Base-by-base conservation (phyloP, 2,329 filamentous ascomycete species). In the Magnaporthiopsis rhizophila region DNA sequence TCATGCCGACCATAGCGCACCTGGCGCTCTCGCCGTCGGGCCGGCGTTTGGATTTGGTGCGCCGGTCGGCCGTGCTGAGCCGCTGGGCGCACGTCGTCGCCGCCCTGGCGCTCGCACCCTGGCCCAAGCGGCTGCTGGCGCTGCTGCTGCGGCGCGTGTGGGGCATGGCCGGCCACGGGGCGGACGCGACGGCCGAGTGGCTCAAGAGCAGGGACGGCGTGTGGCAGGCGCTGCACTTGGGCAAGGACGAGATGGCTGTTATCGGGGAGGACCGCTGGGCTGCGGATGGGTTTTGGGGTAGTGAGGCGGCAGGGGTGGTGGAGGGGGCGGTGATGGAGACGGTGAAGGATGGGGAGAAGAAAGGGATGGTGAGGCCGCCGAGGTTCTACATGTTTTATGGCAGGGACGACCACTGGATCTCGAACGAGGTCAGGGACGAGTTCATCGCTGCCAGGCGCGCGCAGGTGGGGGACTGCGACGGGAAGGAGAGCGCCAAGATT, bases 1-100 rank as follows among this genome's bases (percentile, higher is more conserved):
- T 93, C 24, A 92, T 92, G 72, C 89, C 90, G 1, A 91, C 90
- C 1, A 81, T 93, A 53, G 82, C 87, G n/a, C 84, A 91, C 74
- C 87, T 93, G 67, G 85, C 86, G 12, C 74, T 77, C 64, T 90
- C 87, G 1, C 80, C 83, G 0, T 85, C 79, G 34, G 90, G 89
- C 1, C 75, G 75, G 64, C 81, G 81, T 61, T 74, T 87, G 56
- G 74, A 76, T 53, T 67, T 78, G 4, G 69, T 86, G 6, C 76
- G 76, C 3, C 72, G 74, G 75, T 75, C 5, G 78, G 80, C 7
- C 1, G 65, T 79, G 3, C 70, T 86, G 2, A 76, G 79, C 32
- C 65, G 69, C 1, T 71, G 76, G 63, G 77, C 77, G 4, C 78
- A 81, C 65, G 68, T 74, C 24, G 61, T 83, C 9, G 79, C 78